Evolutionary conservation across 805 yeast genomes (phyloP).

Genomic region (Candida schatavii): DNA sequence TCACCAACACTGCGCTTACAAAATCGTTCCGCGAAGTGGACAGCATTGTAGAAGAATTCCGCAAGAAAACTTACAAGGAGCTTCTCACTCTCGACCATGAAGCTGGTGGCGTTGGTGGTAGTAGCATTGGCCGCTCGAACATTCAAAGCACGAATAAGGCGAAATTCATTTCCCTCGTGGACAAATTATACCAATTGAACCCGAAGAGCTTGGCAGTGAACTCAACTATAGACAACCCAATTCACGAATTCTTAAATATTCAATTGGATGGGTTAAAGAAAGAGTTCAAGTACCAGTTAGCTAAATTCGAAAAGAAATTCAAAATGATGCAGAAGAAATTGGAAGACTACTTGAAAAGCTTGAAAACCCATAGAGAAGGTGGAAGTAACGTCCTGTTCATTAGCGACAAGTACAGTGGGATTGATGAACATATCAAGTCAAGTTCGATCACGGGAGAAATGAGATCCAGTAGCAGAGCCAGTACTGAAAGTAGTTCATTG

Average conservation of each 20-base stretch:
- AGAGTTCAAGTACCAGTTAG: slow-evolving; percentile 34
- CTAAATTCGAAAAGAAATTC: slow-evolving; percentile 35
- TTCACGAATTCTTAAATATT: slow-evolving; percentile 31
- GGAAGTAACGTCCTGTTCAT: slow-evolving; percentile 39
- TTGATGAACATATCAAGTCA: slow-evolving; percentile 34
- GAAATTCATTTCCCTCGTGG: slow-evolving; percentile 37
- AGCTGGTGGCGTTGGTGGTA: slow-evolving; percentile 18
- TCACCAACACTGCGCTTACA: slow-evolving; percentile 24
- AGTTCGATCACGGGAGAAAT: slow-evolving; percentile 20
- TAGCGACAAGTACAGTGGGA: slow-evolving; percentile 34
- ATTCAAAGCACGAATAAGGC: slow-evolving; percentile 16
- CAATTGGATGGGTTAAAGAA: slow-evolving; percentile 29
- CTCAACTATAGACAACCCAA: slow-evolving; percentile 22
- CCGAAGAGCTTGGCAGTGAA: background rate
- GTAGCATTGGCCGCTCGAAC: slow-evolving; percentile 6
- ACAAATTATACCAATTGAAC: slow-evolving; percentile 35
- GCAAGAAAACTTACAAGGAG: slow-evolving; percentile 33
- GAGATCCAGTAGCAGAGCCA: slow-evolving; percentile 9
- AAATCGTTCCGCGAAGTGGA: slow-evolving; percentile 33
- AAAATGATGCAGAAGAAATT: slow-evolving; percentile 36
- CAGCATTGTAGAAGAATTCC: slow-evolving; percentile 30
- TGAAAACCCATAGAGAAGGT: slow-evolving; percentile 26
- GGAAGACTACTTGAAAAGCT: slow-evolving; percentile 31
- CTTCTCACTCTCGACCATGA: slow-evolving; percentile 39
- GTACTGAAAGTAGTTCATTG: no score